Percentiles rank a stretch among this genome's conserved stretches.
These are phyloP conservation scores for Aspergillus asperescens DNA, from an alignment of 495 filamentous ascomycete genomes.

Conservation along the genomic window DNA sequence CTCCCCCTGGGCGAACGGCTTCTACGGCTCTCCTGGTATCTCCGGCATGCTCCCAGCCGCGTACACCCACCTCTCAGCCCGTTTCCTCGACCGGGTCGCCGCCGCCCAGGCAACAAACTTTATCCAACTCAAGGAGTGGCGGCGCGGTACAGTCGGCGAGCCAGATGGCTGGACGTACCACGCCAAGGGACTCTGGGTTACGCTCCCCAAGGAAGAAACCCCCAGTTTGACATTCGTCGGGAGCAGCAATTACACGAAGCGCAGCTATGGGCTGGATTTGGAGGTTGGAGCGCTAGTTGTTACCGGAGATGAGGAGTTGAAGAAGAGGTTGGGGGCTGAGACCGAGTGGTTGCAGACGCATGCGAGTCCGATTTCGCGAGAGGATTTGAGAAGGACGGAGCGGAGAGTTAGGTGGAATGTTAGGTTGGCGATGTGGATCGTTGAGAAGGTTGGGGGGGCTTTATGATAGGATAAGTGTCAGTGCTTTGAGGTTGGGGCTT, in stretches of 20 bases:
- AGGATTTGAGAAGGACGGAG: conserved; percentile 74
- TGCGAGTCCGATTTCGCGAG: conserved; percentile 57
- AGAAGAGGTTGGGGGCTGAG: conserved; percentile 68
- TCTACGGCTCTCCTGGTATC: conserved; percentile 83
- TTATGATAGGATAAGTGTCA: conserved; percentile 33
- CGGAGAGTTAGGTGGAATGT: conserved; percentile 81
- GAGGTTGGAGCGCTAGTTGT: conserved; percentile 82
- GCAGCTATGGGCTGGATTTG: conserved; percentile 85
- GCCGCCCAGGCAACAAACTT: conserved; percentile 51
- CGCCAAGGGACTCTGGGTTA: conserved; percentile 94
- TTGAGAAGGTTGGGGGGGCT: conserved; percentile 64
- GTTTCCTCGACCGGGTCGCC: conserved; percentile 69
- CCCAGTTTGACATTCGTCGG: conserved; percentile 82
- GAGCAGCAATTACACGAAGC: conserved; percentile 91
- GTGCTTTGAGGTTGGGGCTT: background rate
- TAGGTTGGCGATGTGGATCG: conserved; percentile 85
- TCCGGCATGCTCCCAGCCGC: conserved; percentile 85
- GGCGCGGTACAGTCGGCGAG: conserved; percentile 70
- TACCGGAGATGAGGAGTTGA: conserved; percentile 70
- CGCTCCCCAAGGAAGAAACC: conserved; percentile 51
- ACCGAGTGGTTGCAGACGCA: conserved; percentile 70
- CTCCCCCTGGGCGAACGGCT: conserved; percentile 92
- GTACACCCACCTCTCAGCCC: conserved; percentile 79
- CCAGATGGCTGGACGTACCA: conserved; percentile 94
- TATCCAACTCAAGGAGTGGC: conserved; percentile 85